Conservation (phyloP, 2,329 filamentous ascomycete species). For the Tolypocladium ophioglossoides region DNA sequence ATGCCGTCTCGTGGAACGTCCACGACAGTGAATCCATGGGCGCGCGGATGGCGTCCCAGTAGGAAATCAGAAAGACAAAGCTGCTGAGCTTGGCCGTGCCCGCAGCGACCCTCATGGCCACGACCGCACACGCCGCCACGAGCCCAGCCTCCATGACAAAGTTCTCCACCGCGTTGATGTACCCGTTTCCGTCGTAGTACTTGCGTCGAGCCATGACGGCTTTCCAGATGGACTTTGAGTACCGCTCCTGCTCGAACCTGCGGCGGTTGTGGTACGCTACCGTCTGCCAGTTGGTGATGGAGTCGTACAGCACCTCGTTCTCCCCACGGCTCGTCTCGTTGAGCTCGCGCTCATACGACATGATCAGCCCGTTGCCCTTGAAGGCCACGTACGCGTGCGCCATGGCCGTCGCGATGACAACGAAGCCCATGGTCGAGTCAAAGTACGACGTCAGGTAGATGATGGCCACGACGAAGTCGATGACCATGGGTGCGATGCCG, state of each 20-base stretch:
- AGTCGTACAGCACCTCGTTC: constrained; percentile 3
- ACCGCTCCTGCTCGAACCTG: constrained; percentile 12
- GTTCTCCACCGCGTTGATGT: constrained; percentile 4
- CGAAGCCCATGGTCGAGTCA: constrained; percentile 25
- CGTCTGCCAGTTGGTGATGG: constrained; percentile 3
- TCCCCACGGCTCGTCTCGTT: constrained; percentile 2
- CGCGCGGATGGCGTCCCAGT: constrained; percentile 42
- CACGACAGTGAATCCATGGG: constrained; percentile 23
- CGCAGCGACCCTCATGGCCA: constrained; percentile 3
- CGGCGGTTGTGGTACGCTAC: constrained; percentile 7
- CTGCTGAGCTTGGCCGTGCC: constrained; percentile 16
- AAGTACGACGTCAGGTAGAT: constrained; percentile 51
- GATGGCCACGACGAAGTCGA: constrained; percentile 52
- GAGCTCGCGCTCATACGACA: constrained; percentile 2
- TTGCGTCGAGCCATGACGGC: not conserved
- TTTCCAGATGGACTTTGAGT: constrained; percentile 3
- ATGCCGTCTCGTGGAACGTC: constrained; percentile 14
- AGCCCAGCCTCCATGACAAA: constrained; percentile 9
- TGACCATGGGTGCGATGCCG: constrained; percentile 47
- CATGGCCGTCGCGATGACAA: constrained; percentile 9
- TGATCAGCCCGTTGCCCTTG: constrained; percentile 2
- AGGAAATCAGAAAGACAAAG: constrained; percentile 55
- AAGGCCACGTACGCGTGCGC: constrained; percentile 2
- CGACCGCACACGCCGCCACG: constrained; percentile 3
- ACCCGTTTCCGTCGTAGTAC: constrained; percentile 1